Base-by-base conservation (phyloP, 2,329 filamentous ascomycete species). In the Graphilbum sp. region DNA sequence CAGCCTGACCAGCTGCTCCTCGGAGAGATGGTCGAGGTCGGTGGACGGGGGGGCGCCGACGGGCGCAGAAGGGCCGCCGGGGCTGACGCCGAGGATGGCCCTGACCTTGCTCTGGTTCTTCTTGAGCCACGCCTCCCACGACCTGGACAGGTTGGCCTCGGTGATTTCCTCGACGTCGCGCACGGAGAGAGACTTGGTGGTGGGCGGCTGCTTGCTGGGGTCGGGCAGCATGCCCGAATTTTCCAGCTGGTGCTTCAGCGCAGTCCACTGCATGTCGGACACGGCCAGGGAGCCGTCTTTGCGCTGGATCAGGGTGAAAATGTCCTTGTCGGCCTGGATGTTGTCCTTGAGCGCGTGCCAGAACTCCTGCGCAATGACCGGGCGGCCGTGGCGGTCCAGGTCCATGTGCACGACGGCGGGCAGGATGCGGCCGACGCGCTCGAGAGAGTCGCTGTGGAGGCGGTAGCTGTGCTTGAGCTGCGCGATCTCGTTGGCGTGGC, bases 321-420 rank as follows among this genome's bases (percentile, higher is more conserved):
- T 59, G 23, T 57, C 54, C 2, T 57, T 57, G 32, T 71, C 68
- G 2, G 58, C 52, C 17, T 57, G 57, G 35, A 80, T 66, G 40
- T 67, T 61, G 38, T 68, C 65, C 19, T 63, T 60, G 9, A 85
- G 52, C 0, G 76, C 78, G 40, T 71, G 61, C 69, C 73, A 85
- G 42, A 85, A 80, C 3, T 73, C 65, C 19, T 70, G 61, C 0
- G 68, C 58, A 15, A 83, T 67, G 18, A 67, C 55, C 0, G 61
- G 54, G 10, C 66, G 62, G 13, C 75, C 76, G 23, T 68, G 53
- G 25, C 58, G 53, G 40, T 66, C 58, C 8, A 63, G 60, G 13
- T 66, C 61, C 45, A 79, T 64, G 42, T 69, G 66, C 5, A 83
- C 58, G 10, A 67, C 47, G 12, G 66, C 60, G 0, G 79, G 78